Conservation (phyloP, 768 basidiomycete species). For the Auriscalpium vulgare region DNA sequence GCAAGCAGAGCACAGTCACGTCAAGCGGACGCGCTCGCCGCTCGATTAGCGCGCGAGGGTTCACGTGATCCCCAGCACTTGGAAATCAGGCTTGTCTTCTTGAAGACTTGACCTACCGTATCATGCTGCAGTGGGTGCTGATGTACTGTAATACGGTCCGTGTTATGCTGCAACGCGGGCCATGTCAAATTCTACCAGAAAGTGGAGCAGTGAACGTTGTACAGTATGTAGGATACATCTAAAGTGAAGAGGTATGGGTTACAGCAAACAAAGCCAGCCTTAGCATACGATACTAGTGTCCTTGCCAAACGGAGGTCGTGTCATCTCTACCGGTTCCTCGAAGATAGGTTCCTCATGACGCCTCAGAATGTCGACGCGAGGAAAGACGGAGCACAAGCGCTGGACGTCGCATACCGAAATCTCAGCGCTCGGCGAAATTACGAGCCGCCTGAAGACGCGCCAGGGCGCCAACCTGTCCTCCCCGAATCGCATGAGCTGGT, state of each 20-base stretch:
- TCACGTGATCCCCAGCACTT: no score
- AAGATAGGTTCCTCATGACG: not conserved
- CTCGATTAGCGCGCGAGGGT: no score
- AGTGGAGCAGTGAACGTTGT: no score
- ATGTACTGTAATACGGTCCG: no score
- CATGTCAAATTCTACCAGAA: no score
- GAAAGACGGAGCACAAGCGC: not conserved
- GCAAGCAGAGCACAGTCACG: not conserved
- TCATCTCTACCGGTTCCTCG: constrained; percentile 14
- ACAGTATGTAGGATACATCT: no score
- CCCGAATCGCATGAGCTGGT: constrained; percentile 3
- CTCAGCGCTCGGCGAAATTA: constrained; percentile 2
- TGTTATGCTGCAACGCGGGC: no score
- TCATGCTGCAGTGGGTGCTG: no score
- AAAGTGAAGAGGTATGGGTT: no score
- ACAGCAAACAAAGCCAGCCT: no score
- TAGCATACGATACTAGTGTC: not conserved
- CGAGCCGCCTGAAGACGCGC: not conserved
- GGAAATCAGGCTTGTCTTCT: no score
- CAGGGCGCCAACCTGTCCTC: not conserved
- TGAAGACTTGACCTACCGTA: no score
- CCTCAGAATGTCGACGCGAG: not conserved
- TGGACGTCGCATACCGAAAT: not conserved
- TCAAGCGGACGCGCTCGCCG: not conserved
- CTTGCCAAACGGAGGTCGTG: constrained; percentile 11